Evolutionary conservation across 2,329 filamentous ascomycete species (phyloP), one percentile per base, ranked within the genome.

Genomic region (Botrytis cinerea): DNA sequence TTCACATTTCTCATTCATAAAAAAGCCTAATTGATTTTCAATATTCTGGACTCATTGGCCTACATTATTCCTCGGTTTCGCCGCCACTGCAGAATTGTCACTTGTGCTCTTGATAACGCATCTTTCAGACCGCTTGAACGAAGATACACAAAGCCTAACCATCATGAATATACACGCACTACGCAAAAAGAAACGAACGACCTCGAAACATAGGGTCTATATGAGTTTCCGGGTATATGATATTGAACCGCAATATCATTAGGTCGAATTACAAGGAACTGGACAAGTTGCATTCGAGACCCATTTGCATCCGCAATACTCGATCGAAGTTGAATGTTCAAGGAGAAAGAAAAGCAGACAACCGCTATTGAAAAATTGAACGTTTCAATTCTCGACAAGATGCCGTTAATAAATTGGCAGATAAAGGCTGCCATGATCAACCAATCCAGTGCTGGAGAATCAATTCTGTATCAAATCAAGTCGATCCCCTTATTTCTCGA

Each of bases 151-250:
- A 8, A 10, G 9, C 22, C 14, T 22, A 38, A 2, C 6, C 22
- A 20, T 22, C 28, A 66, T 22, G 4, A 7, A n/a, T 35, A 1
- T 25, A 18, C 28, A 20, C 20, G 9, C 20, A 14, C 32, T 48
- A 35, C 4, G 0, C 28, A 16, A 43, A 32, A 32, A 8, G 0
- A 25, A 69, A 32, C 9, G 1, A 45, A 22, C 1, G 5, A 38
- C 8, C 12, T 18, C 4, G 14, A 25, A 9, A 0, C 2, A 25
- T 22, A 32, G 1, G 25, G 14, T 18, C 25, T 5, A 25, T 4
- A 57, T 43, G 7, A 32, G 18, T 9, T 5, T 6, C 35, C 4
- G 10, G n/a, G 14, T 43, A 1, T 10, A 57, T n/a, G 35, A 16
- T 28, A 14, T 43, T 18, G 22, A 32, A 14, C 5, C 18, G 3